Percentiles rank a stretch among this genome's conserved stretches.
phyloP scores from a whole-genome alignment of 1,284 basidiomycete species.

The Sporisorium reilianum region DNA sequence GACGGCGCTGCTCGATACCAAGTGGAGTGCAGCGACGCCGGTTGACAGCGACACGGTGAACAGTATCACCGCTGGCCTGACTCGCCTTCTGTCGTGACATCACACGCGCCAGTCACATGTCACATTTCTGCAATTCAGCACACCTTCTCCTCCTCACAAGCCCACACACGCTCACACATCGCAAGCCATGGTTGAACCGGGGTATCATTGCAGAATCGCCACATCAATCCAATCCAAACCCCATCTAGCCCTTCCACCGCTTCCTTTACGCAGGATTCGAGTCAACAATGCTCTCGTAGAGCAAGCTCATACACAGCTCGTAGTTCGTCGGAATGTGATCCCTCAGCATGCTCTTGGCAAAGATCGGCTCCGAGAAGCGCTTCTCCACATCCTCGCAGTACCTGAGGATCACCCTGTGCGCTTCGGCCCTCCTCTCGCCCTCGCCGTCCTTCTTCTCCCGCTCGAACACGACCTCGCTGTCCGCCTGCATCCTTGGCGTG shows the following conservation, averaged over 20 bases:
- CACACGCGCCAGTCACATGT: neutral
- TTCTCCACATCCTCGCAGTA: constrained; percentile 72
- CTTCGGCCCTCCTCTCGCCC: constrained; percentile 55
- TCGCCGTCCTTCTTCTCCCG: neutral
- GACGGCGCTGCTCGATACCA: constrained; percentile 29
- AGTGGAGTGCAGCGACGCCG: constrained; percentile 15
- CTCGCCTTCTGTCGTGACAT: constrained; percentile 6
- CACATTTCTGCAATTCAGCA: neutral
- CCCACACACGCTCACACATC: neutral
- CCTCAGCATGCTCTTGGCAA: constrained; percentile 58
- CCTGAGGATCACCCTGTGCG: constrained; percentile 71
- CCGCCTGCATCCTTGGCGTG: constrained; percentile 43
- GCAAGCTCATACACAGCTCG: constrained; percentile 59
- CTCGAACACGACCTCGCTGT: constrained; percentile 30
- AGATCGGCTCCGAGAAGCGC: constrained; percentile 72
- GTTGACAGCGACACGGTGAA: constrained; percentile 1
- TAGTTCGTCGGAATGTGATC: constrained; percentile 64
- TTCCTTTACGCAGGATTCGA: neutral
- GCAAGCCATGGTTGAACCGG: too few species aligned
- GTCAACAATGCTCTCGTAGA: constrained; percentile 51
- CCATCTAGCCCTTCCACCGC: neutral
- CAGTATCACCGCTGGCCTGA: constrained; percentile 3
- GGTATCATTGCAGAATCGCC: neutral
- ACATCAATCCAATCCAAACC: neutral
- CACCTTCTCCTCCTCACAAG: neutral